phyloP scores from a whole-genome alignment of 495 filamentous ascomycete species.

The Xylaria flabelliformis region DNA sequence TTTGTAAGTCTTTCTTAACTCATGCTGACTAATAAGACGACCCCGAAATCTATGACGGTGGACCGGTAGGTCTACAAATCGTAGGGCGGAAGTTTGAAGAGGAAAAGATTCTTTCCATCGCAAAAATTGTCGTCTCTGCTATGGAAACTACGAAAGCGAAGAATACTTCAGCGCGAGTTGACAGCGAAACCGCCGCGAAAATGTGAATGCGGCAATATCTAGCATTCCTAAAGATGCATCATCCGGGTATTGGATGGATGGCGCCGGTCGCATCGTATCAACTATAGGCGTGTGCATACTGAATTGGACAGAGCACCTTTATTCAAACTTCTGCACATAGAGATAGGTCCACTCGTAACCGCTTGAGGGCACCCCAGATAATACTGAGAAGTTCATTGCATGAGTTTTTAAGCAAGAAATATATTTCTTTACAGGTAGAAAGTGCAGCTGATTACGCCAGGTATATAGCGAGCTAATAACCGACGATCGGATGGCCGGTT shows the following conservation, averaged over 20 bases:
- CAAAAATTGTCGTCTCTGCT: slow-evolving; percentile 32
- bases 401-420: no score
- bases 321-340: no score
- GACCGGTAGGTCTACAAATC: slow-evolving; percentile 56
- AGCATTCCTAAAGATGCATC: neutral
- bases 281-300: neutral
- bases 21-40: slow-evolving; percentile 44
- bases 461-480: no score
- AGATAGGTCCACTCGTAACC: no score
- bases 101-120: slow-evolving; percentile 46
- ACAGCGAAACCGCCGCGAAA: neutral
- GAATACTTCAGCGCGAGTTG: neutral
- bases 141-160: slow-evolving; percentile 17
- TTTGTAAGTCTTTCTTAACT: neutral
- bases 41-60: slow-evolving; percentile 54
- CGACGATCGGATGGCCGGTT: no score
- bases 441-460: no score
- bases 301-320: neutral
- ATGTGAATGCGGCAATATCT: neutral
- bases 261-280: neutral
- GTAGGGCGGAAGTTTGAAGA: slow-evolving; percentile 56
- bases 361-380: no score
- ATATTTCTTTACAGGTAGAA: no score
- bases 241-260: neutral
- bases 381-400: no score